Evolutionary conservation across 192 early-diverging fungal genomes (phyloP), one percentile per base, ranked within the genome.

Genomic region (Gonapodya sp.): DNA sequence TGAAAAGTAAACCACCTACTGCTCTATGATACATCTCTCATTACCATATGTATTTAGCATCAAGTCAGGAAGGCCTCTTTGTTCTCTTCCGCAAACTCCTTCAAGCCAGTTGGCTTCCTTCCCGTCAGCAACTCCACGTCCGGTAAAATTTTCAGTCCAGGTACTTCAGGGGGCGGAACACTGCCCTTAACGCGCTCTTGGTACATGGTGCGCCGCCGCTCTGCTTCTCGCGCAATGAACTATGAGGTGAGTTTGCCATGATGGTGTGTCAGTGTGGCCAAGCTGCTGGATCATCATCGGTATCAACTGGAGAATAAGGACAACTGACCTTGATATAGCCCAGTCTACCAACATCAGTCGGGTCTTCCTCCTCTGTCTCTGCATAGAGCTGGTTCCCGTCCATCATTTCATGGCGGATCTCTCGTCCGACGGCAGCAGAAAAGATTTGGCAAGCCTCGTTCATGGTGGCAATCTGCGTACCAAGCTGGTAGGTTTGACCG

Each of bases 61-160:
- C 46, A 24, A 16, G 16, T 31, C 75, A 77, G 34, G 75, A 77
- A 77, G 8, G 75, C 75, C 2, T 77, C 75, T 8, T 34, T 18
- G 75, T 77, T 77, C 30, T 16, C 75, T 33, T 32, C 30, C 31
- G 75, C 75, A 34, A 77, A 77, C 34, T 18, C 75, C 75, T 33
- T 16, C 2, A 77, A 33, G 75, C 34, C 75, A 16, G 34, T 77
- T 8, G 75, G 2, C 34, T 77, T 77, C 75, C 75, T 77, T 8
- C 75, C 75, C 75, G 34, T 14, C 75, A 77, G 8, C 8, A 31
- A 14, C 31, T 77, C 75, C 8, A 77, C 75, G 75, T 77, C 75
- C 75, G 75, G 75, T 2, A 34, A 77, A 2, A 31, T 2, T 33
- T 77, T 77, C 34, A 77, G 14, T 2, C 30, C 2, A 34, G 30